Evolutionary conservation across 805 yeast genomes (phyloP).

Genomic region (Hanseniaspora lachancei): DNA sequence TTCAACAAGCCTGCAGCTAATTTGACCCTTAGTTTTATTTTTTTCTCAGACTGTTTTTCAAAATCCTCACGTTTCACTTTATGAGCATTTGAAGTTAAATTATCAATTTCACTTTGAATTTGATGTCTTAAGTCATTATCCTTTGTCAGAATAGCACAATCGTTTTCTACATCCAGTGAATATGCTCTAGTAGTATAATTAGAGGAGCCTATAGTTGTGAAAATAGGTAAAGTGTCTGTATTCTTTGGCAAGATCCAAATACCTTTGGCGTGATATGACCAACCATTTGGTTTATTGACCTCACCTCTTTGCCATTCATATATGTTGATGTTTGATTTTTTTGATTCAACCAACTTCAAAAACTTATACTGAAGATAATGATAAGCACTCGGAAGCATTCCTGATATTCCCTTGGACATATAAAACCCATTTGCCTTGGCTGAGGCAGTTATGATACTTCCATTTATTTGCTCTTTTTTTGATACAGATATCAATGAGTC

Average conservation of each 20-base stretch:
- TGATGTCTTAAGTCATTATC: slow-evolving; percentile 43
- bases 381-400: slow-evolving; percentile 77
- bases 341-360: slow-evolving; percentile 36
- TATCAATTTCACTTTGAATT: slow-evolving; percentile 51
- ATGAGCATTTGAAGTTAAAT: slow-evolving; percentile 42
- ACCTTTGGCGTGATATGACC: slow-evolving; percentile 98
- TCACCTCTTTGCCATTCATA: slow-evolving; percentile 81
- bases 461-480: slow-evolving; percentile 38
- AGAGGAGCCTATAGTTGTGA: slow-evolving; percentile 82
- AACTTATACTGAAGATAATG: slow-evolving; percentile 60
- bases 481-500: slow-evolving; percentile 34
- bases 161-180: slow-evolving; percentile 74
- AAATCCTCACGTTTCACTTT: slow-evolving; percentile 50
- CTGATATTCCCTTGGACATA: slow-evolving; percentile 67
- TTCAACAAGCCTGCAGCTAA: slow-evolving; percentile 54
- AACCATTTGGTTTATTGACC: slow-evolving; percentile 69
- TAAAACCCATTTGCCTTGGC: slow-evolving; percentile 91
- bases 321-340: slow-evolving; percentile 37
- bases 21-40: slow-evolving; percentile 49
- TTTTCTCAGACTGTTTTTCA: slow-evolving; percentile 43
- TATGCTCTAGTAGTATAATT: slow-evolving; percentile 88
- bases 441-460: slow-evolving; percentile 76
- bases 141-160: slow-evolving; percentile 64
- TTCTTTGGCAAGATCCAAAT: slow-evolving; percentile 60
- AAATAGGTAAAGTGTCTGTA: slow-evolving; percentile 42